phyloP scores from a whole-genome alignment of 768 basidiomycete species.

The Russula griseocarnosa region DNA sequence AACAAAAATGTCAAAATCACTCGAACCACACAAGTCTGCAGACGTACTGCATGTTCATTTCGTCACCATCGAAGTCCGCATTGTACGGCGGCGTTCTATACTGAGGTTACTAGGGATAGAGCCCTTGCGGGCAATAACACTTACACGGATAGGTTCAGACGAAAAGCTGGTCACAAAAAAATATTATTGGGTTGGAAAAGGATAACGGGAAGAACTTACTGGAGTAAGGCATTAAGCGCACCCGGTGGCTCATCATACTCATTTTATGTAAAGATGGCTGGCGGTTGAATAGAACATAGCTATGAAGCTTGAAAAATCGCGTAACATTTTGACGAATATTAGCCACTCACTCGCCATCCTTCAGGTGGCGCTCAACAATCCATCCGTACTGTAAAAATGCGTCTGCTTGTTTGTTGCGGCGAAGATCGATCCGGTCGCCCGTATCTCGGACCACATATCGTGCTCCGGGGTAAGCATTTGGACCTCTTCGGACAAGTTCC shows the following conservation, averaged over 20 bases:
- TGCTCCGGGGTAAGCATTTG: constrained; percentile 92
- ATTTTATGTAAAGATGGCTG: constrained; percentile 99
- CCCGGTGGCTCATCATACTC: constrained; percentile 99
- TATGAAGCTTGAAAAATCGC: constrained; percentile 33
- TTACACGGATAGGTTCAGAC: constrained; percentile 95
- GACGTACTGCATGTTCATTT: constrained; percentile 99
- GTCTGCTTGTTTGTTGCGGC: constrained; percentile 94
- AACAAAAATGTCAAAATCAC: constrained; percentile 19
- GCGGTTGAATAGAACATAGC: constrained; percentile 93
- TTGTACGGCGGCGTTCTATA: constrained; percentile 92
- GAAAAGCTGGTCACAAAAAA: constrained; percentile 66
- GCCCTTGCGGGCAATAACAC: constrained; percentile 36
- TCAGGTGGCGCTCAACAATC: constrained; percentile 96
- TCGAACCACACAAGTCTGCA: neutral
- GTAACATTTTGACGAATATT: neutral
- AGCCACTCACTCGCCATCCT: constrained; percentile 92
- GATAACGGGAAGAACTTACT: constrained; percentile 51
- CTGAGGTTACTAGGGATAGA: constrained; percentile 32
- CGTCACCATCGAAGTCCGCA: constrained; percentile 99
- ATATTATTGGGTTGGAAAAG: neutral
- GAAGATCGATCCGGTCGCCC: constrained; percentile 92
- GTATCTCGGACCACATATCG: constrained; percentile 96
- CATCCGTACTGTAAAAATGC: constrained; percentile 96
- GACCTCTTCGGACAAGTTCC: constrained; percentile 92
- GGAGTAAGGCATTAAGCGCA: constrained; percentile 96